Percentiles rank a stretch among this genome's conserved stretches.
Conservation (phyloP, 805 yeast genomes). For the Metschnikowia baotianmanensis region DNA sequence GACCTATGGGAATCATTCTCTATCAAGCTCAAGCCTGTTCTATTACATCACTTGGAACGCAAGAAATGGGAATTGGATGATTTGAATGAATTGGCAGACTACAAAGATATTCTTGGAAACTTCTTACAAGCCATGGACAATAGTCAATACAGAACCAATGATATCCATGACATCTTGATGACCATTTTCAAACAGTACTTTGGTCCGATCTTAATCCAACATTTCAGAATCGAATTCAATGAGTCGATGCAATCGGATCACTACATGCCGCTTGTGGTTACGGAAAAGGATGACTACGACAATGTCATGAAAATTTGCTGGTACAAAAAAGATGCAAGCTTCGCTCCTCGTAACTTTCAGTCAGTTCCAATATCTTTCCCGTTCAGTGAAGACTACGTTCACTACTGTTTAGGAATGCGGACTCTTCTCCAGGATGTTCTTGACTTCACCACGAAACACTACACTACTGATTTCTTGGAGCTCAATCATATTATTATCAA, state of each 20-base stretch:
- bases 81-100: slow-evolving; percentile 46
- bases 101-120: slow-evolving; percentile 64
- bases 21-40: slow-evolving; percentile 56
- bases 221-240: slow-evolving; percentile 60
- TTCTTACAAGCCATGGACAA: slow-evolving; percentile 76
- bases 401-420: slow-evolving; percentile 74
- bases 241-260: slow-evolving; percentile 72
- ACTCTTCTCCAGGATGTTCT: slow-evolving; percentile 61
- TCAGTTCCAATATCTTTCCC: slow-evolving; percentile 67
- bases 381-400: slow-evolving; percentile 84
- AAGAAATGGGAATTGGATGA: slow-evolving; percentile 30
- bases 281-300: slow-evolving; percentile 56
- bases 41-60: slow-evolving; percentile 47
- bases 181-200: slow-evolving; percentile 55
- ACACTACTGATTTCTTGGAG: slow-evolving; percentile 59
- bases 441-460: slow-evolving; percentile 63
- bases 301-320: slow-evolving; percentile 65
- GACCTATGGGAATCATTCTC: slow-evolving; percentile 75
- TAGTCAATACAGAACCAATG: slow-evolving; percentile 56
- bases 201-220: slow-evolving; percentile 51
- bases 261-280: slow-evolving; percentile 80
- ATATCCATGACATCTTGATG: slow-evolving; percentile 61
- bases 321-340: slow-evolving; percentile 54
- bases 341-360: slow-evolving; percentile 43
- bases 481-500: slow-evolving; percentile 58